phyloP scores from a whole-genome alignment of 2,329 filamentous ascomycete species.

The Clonostachys sp. region DNA sequence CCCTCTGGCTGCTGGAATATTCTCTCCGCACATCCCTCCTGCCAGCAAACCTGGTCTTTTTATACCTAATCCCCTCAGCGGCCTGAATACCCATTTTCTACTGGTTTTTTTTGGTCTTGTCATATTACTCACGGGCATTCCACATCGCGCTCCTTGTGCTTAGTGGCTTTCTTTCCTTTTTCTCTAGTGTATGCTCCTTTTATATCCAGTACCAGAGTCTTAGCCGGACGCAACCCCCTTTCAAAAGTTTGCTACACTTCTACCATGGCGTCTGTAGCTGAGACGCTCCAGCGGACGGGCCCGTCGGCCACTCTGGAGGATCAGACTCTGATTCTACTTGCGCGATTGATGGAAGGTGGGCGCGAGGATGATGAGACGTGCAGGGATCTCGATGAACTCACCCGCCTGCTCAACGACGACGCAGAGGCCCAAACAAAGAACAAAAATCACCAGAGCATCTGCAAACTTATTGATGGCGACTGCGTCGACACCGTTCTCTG shows the following conservation, averaged over 20 bases:
- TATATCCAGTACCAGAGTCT: neutral
- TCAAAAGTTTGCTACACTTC: neutral
- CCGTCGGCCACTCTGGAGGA: slow-evolving; percentile 43
- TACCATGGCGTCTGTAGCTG: slow-evolving; percentile 25
- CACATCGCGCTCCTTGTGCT: no score
- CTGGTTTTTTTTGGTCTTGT: no score
- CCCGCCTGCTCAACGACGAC: slow-evolving; percentile 55
- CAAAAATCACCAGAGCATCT: slow-evolving; percentile 41
- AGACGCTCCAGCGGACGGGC: slow-evolving; percentile 16
- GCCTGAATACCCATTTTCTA: no score
- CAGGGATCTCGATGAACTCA: slow-evolving; percentile 51
- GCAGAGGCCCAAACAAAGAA: slow-evolving; percentile 35
- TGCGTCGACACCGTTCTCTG: slow-evolving; percentile 82
- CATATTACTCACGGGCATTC: no score
- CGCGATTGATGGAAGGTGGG: slow-evolving; percentile 85
- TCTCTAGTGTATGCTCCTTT: neutral
- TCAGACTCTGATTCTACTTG: slow-evolving; percentile 73
- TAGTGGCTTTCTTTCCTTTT: no score
- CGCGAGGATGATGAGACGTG: slow-evolving; percentile 74
- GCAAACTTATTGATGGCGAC: slow-evolving; percentile 64
- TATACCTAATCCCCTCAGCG: no score
- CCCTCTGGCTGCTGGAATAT: no score
- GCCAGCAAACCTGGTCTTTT: no score
- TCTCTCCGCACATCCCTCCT: no score
- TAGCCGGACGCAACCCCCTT: neutral